Percentiles rank a stretch among this genome's conserved stretches.
Conservation (phyloP, 192 early-diverging fungal genomes). For the Phycomyces blakesleeanus region DNA sequence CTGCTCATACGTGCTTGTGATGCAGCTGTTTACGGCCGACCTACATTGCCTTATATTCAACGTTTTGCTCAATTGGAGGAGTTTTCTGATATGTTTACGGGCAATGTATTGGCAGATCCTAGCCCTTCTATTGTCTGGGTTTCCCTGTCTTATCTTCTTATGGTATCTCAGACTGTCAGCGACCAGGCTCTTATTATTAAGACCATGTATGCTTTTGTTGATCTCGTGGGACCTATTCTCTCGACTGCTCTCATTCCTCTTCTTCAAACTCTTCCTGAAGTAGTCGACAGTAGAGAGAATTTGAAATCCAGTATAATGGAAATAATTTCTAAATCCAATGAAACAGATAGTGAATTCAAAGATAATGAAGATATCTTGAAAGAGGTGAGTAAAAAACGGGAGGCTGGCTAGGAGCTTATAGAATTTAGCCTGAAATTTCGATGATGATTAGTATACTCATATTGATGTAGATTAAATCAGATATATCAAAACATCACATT, state of each 20-base stretch:
- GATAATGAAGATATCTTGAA: too few relatives aligned
- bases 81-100: conserved; percentile 4
- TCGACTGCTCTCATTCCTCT: conserved; percentile 45
- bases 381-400: too few relatives aligned
- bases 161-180: conserved; percentile 42
- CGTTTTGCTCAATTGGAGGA: conserved; percentile 2
- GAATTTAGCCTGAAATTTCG: too few relatives aligned
- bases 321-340: conserved; percentile 2
- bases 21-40: not conserved
- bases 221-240: conserved; percentile 4
- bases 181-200: conserved; percentile 39
- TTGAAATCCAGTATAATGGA: not conserved
- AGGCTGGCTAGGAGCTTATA: too few relatives aligned
- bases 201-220: conserved; percentile 26
- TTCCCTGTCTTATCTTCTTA: conserved; percentile 39
- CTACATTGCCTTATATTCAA: conserved; percentile 8
- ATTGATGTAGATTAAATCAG: not conserved
- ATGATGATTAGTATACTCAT: not conserved
- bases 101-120: not conserved
- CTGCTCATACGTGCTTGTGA: conserved; percentile 14
- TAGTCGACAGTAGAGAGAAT: not conserved
- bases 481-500: not conserved
- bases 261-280: conserved; percentile 49
- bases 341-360: not conserved
- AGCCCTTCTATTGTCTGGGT: conserved; percentile 38